Percentiles rank a stretch among this genome's conserved stretches.
Evolutionary conservation across 139 green algal genomes (phyloP).

Genomic region (Marvania coccoides): DNA sequence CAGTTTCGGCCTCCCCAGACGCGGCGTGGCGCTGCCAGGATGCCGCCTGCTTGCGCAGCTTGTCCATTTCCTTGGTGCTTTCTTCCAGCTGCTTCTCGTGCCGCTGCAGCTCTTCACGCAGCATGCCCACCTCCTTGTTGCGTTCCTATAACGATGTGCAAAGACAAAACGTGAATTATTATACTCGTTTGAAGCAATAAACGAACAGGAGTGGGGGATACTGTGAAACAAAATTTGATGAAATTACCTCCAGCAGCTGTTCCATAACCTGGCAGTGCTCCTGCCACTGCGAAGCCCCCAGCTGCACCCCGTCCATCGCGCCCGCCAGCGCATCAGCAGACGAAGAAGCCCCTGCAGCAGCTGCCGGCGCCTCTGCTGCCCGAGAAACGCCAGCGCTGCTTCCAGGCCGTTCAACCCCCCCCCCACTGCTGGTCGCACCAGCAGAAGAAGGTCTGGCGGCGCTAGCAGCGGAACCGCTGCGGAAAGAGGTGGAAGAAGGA

Average conservation of each 20-base stretch:
- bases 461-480: not conserved
- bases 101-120: not conserved
- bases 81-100: not conserved
- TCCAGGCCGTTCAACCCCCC: not conserved
- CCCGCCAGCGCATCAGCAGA: too few species aligned
- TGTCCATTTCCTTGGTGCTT: not conserved
- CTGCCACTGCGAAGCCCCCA: not conserved
- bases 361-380: not conserved
- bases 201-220: not conserved
- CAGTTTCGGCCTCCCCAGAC: too few species aligned
- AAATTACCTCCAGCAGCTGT: slow-evolving; percentile 11
- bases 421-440: not conserved
- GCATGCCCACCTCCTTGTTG: not conserved
- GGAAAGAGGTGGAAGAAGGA: too few species aligned
- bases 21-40: not conserved
- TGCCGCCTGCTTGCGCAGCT: not conserved
- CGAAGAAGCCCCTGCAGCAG: too few species aligned
- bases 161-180: not conserved
- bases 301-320: not conserved
- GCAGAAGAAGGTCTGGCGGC: not conserved
- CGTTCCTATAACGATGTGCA: not conserved
- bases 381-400: not conserved
- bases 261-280: slow-evolving; percentile 15
- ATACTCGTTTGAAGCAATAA: not conserved
- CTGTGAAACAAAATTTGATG: not conserved